Evolutionary conservation across 148 eudicot species (phyloP).

Genomic region (Rheum nobile): DNA sequence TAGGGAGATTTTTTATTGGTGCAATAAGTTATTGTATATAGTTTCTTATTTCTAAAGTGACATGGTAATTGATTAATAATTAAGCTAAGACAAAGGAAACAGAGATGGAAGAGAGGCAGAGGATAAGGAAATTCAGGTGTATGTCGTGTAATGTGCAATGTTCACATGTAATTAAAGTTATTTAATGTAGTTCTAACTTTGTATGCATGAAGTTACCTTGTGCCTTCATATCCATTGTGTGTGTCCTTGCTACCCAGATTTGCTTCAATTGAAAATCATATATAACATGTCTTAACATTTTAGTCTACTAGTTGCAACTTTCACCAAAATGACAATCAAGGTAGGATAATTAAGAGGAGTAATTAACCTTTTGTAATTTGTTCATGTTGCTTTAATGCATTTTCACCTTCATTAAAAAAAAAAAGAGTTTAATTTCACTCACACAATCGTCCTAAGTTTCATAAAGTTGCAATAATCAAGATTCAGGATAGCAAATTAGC

Average conservation of each 20-base stretch:
- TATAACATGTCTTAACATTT: no score
- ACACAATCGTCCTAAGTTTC: not conserved
- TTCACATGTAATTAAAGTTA: not conserved
- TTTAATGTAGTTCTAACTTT: not conserved
- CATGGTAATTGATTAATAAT: not conserved
- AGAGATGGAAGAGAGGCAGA: not conserved
- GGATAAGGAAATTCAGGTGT: not conserved
- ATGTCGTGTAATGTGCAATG: not conserved
- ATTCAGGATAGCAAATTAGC: no score
- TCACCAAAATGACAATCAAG: no score
- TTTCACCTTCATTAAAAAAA: no score
- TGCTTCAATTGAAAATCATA: no score
- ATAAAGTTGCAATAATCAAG: not conserved
- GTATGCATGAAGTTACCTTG: not conserved
- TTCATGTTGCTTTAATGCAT: no score
- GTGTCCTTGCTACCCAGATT: no score
- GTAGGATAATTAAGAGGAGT: no score
- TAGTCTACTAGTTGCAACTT: no score
- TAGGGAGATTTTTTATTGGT: not conserved
- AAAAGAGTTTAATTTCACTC: not conserved
- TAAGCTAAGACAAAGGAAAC: not conserved
- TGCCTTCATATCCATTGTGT: no score
- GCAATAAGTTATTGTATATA: not conserved
- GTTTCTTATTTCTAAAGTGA: not conserved
- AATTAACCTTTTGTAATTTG: no score